Conservation (phyloP, 2,329 filamentous ascomycete genomes). For the Talaromyces piceae region DNA sequence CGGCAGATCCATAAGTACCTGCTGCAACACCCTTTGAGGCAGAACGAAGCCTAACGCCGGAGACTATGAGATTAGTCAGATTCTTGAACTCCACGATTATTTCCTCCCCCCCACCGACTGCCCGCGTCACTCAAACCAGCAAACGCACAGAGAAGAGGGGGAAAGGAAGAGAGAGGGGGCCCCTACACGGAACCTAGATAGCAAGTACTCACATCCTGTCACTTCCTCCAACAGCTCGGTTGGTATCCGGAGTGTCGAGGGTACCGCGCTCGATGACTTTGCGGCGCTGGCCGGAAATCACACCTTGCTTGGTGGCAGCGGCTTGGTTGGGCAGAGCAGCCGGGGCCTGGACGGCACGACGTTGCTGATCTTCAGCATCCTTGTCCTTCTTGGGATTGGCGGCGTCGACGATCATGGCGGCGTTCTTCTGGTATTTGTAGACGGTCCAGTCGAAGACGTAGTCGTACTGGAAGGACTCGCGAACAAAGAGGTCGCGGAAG, state of each 20-base stretch:
- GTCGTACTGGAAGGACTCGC: slow-evolving; percentile 99
- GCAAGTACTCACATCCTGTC: slow-evolving; percentile 93
- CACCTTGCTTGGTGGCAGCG: slow-evolving; percentile 61
- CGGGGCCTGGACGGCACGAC: slow-evolving; percentile 59
- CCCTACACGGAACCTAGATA: slow-evolving; percentile 75
- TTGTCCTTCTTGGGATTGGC: slow-evolving; percentile 61
- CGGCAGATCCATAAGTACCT: slow-evolving; percentile 39
- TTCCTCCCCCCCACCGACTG: slow-evolving; percentile 48
- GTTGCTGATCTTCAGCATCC: slow-evolving; percentile 60
- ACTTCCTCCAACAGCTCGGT: slow-evolving; percentile 69
- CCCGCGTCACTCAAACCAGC: slow-evolving; percentile 67
- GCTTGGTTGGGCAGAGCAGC: slow-evolving; percentile 47
- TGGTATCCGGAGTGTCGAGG: slow-evolving; percentile 63
- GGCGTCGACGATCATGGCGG: slow-evolving; percentile 83
- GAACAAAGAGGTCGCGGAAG: slow-evolving; percentile 98
- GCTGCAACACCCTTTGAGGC: slow-evolving; percentile 62
- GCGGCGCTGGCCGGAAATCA: slow-evolving; percentile 68
- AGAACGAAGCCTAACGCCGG: slow-evolving; percentile 79
- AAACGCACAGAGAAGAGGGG: slow-evolving; percentile 66
- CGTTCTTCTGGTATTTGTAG: slow-evolving; percentile 99
- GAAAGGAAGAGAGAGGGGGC: slow-evolving; percentile 55
- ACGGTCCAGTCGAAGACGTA: slow-evolving; percentile 99
- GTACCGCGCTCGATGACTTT: slow-evolving; percentile 69
- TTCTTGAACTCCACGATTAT: slow-evolving; percentile 58
- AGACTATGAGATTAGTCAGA: slow-evolving; percentile 75